phyloP scores from a whole-genome alignment of 2,329 filamentous ascomycete genomes.

The Cordyceps tenuipes region DNA sequence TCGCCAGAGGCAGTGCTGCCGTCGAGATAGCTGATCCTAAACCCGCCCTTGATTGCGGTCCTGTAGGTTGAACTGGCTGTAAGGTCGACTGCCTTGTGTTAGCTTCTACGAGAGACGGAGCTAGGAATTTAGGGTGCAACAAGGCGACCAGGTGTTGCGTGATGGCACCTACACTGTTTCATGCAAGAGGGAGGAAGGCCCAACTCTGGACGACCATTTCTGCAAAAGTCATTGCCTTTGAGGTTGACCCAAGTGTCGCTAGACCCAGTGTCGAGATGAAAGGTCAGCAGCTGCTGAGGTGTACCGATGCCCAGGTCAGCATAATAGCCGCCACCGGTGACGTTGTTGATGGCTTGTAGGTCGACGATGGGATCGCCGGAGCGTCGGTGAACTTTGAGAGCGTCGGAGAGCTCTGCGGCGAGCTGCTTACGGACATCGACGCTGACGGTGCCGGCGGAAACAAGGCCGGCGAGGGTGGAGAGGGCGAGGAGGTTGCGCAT shows the following conservation, averaged over 20 bases:
- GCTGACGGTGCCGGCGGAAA: constrained; percentile 17
- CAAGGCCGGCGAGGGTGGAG: constrained; percentile 8
- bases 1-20: constrained; percentile 44
- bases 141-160: background rate
- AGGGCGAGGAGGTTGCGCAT: constrained; percentile 8
- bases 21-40: constrained; percentile 55
- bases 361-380: constrained; percentile 19
- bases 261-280: constrained; percentile 55
- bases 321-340: constrained; percentile 48
- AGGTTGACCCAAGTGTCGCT: constrained; percentile 56
- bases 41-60: constrained; percentile 33
- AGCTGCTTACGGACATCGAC: constrained; percentile 14
- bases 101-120: background rate
- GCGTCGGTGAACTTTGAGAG: constrained; percentile 18
- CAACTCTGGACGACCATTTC: constrained; percentile 16
- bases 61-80: constrained; percentile 40
- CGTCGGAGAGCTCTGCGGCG: constrained; percentile 8
- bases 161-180: constrained; percentile 31
- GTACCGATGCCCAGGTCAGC: constrained; percentile 51
- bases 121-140: background rate
- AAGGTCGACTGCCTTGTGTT: constrained; percentile 27
- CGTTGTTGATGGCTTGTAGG: constrained; percentile 41
- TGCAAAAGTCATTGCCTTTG: constrained; percentile 52
- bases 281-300: constrained; percentile 43
- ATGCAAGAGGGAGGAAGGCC: constrained; percentile 27